Conservation (phyloP, 192 early-diverging fungal species). For the Coemansia guatemalensis region DNA sequence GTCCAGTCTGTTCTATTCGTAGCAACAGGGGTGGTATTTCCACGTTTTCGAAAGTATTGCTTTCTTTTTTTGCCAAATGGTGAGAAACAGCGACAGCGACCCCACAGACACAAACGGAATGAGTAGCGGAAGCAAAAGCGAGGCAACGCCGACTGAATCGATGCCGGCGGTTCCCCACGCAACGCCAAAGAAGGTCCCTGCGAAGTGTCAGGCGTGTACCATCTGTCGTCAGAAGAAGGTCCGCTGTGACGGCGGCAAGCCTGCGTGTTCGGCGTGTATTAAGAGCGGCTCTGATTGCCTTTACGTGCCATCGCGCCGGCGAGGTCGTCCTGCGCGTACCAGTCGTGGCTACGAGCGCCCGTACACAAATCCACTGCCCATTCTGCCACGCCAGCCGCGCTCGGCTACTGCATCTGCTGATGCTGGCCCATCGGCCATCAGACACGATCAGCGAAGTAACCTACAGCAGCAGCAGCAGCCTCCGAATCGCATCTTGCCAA, state of each 20-base stretch:
- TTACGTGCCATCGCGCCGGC: slow-evolving; percentile 52
- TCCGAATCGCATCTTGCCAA: slow-evolving; percentile 35
- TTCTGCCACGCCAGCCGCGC: slow-evolving; percentile 47
- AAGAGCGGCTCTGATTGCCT: slow-evolving; percentile 42
- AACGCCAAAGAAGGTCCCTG: slow-evolving; percentile 26
- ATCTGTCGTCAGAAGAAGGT: slow-evolving; percentile 56
- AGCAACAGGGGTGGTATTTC: neutral
- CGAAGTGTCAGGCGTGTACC: slow-evolving; percentile 56
- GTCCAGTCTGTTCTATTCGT: neutral
- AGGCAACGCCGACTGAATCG: slow-evolving; percentile 10
- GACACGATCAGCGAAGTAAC: slow-evolving; percentile 16
- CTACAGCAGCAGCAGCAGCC: slow-evolving; percentile 20
- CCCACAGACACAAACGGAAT: slow-evolving; percentile 17
- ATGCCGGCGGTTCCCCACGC: slow-evolving; percentile 6
- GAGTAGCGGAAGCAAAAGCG: slow-evolving; percentile 22
- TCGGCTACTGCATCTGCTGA: slow-evolving; percentile 7
- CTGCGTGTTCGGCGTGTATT: slow-evolving; percentile 49
- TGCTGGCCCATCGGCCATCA: slow-evolving; percentile 11
- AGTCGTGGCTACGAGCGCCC: slow-evolving; percentile 50
- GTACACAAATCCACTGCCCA: slow-evolving; percentile 49
- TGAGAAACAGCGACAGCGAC: slow-evolving; percentile 50
- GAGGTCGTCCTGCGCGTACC: slow-evolving; percentile 50
- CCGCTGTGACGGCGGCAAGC: slow-evolving; percentile 52
- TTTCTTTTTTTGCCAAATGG: slow-evolving; percentile 15
- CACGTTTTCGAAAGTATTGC: neutral